phyloP scores from a whole-genome alignment of 352 stramenopile genomes.

The Halophytophthora polymorphica region DNA sequence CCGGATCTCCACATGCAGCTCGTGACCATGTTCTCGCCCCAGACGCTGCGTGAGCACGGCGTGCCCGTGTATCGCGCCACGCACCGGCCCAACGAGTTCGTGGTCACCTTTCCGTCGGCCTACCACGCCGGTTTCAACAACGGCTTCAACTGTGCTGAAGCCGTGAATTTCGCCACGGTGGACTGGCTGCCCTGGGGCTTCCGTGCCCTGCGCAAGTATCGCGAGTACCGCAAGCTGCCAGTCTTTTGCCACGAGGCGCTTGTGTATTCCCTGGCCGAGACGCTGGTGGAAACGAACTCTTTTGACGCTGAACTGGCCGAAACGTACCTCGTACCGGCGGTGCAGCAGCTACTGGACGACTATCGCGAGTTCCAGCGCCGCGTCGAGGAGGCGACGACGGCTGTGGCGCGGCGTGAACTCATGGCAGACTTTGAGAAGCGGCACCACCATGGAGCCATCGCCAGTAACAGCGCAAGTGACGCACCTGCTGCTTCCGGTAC shows the following conservation, averaged over 20 bases:
- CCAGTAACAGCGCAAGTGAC: constrained; percentile 7
- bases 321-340: constrained; percentile 55
- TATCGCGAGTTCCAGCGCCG: constrained; percentile 47
- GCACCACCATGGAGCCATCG: constrained; percentile 9
- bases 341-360: constrained; percentile 59
- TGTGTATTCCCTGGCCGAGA: constrained; percentile 71
- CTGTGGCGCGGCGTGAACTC: constrained; percentile 37
- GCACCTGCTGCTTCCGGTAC: constrained; percentile 21
- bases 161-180: constrained; percentile 89
- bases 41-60: constrained; percentile 68
- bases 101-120: constrained; percentile 97
- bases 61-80: constrained; percentile 94
- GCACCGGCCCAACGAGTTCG: constrained; percentile 96
- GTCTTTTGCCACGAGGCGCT: constrained; percentile 88
- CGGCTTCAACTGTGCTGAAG: constrained; percentile 93
- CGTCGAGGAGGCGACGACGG: constrained; percentile 17
- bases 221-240: constrained; percentile 72
- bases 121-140: constrained; percentile 98
- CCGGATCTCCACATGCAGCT: constrained; percentile 94
- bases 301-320: constrained; percentile 51
- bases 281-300: constrained; percentile 46
- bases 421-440: constrained; percentile 56
- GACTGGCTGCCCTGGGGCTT: constrained; percentile 87
- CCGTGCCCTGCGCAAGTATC: constrained; percentile 72
- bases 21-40: constrained; percentile 84